Evolutionary conservation across 805 yeast species (phyloP), one percentile per base, ranked within the genome.

Genomic region (Candida taoyuanica): DNA sequence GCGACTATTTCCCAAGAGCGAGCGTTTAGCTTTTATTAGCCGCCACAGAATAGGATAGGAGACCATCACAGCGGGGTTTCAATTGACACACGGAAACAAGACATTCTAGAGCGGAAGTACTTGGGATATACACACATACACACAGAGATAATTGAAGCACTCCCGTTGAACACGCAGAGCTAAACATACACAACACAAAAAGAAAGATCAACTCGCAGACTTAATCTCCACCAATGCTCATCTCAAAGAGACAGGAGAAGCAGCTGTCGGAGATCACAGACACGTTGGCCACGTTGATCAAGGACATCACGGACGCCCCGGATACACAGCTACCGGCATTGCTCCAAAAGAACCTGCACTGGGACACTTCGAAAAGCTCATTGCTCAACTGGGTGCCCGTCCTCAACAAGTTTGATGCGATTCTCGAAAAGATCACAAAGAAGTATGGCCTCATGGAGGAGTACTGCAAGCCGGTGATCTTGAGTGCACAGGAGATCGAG

Each of bases 341-440:
- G 29, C 53, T 78, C 36, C 53, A 53, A 12, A 44, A 44, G 3
- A 64, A 73, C 42, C 49, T 67, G 43, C 55, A 50, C 14, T 80
- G 87, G 87, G 72, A 71, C 21, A 63, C 79, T 17, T 81, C 86
- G 7, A 67, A 77, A 43, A 85, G 83, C 26, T 83, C 85, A 49
- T 60, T 91, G 24, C 72, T 71, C 43, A 80, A 79, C 42, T 89
- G 95, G 93, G 74, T 85, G 20, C 73, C 81, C 0, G 76, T 85
- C 1, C 65, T 91, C 49, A 83, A 87, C 58, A 68, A 81, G 49
- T 76, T 89, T 53, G 96, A 89, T 55, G 70, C 66, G 11, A 69
- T 85, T 6, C 63, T 85, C 37, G 83, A 78, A 36, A 49, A 52
- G 4, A 63, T 72, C 17, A 71, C 83, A 13, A 61, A 61, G 7